These are phyloP conservation scores for Tuber magnatum DNA, from an alignment of 495 filamentous ascomycete genomes.

Conservation along the genomic window DNA sequence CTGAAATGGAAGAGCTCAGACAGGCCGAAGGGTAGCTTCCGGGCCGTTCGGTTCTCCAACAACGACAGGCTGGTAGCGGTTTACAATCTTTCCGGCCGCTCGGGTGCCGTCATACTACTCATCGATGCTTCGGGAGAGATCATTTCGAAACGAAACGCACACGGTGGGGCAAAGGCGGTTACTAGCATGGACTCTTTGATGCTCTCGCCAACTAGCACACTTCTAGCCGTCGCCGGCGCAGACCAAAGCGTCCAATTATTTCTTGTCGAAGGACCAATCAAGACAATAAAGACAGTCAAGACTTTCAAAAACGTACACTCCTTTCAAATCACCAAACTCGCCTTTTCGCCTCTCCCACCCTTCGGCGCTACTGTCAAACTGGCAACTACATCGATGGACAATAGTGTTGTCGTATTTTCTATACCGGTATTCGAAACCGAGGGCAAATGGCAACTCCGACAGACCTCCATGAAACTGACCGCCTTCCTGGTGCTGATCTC, in stretches of 20 bases:
- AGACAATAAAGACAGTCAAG: slow-evolving; percentile 52
- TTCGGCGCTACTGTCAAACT: slow-evolving; percentile 56
- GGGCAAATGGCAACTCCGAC: slow-evolving; percentile 22
- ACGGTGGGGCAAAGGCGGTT: slow-evolving; percentile 51
- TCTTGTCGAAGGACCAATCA: slow-evolving; percentile 59
- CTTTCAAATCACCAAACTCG: slow-evolving; percentile 74
- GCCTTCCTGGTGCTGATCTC: slow-evolving; percentile 31
- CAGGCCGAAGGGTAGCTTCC: slow-evolving; percentile 47
- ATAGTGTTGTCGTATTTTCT: slow-evolving; percentile 77
- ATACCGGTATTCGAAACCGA: slow-evolving; percentile 47
- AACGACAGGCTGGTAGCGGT: slow-evolving; percentile 47
- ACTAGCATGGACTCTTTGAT: slow-evolving; percentile 41
- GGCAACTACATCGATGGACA: slow-evolving; percentile 76
- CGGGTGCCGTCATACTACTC: slow-evolving; percentile 64
- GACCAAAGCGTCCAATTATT: slow-evolving; percentile 73
- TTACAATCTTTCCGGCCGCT: slow-evolving; percentile 50
- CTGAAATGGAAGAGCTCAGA: slow-evolving; percentile 36
- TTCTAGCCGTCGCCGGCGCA: slow-evolving; percentile 73
- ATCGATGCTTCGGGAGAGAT: slow-evolving; percentile 48
- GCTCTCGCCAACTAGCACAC: slow-evolving; percentile 49
- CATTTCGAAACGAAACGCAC: slow-evolving; percentile 51
- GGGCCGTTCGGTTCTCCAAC: slow-evolving; percentile 69
- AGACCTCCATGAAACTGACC: slow-evolving; percentile 28
- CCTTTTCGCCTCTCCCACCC: slow-evolving; percentile 61
- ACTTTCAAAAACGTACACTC: slow-evolving; percentile 68